Conservation (phyloP, 2,329 filamentous ascomycete genomes). For the Colletotrichum scovillei region DNA sequence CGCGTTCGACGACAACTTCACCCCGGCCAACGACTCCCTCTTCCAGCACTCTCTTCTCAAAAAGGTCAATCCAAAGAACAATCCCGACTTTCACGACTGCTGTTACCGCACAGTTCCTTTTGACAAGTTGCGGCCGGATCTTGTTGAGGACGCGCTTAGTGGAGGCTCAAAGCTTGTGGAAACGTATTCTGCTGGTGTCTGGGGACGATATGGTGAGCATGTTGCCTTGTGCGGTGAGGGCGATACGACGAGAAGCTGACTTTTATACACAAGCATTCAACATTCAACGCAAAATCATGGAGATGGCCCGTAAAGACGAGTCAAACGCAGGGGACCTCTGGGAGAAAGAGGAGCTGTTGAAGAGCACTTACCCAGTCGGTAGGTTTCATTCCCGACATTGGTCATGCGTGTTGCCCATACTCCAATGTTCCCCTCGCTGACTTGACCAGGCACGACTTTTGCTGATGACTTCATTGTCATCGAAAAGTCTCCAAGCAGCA, state of each 20-base stretch:
- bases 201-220: constrained; percentile 32
- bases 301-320: constrained; percentile 12
- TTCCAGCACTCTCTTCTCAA: constrained; percentile 23
- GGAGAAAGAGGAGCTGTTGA: constrained; percentile 11
- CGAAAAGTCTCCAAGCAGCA: constrained; percentile 5
- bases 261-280: neutral
- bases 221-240: neutral
- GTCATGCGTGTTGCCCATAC: too few relatives aligned
- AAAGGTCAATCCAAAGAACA: constrained; percentile 10
- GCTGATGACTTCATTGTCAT: constrained; percentile 35
- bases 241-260: neutral
- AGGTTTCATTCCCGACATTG: neutral
- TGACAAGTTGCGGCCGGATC: constrained; percentile 18
- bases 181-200: constrained; percentile 27
- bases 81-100: constrained; percentile 22
- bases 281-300: constrained; percentile 20
- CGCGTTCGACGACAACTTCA: constrained; percentile 26
- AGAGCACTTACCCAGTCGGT: constrained; percentile 9
- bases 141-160: constrained; percentile 25
- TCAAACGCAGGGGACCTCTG: constrained; percentile 17
- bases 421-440: neutral
- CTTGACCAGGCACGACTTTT: constrained; percentile 11
- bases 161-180: constrained; percentile 30
- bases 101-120: constrained; percentile 9
- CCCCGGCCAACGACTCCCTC: neutral